phyloP scores from a whole-genome alignment of 768 basidiomycete genomes.

The Roridomyces roridus region DNA sequence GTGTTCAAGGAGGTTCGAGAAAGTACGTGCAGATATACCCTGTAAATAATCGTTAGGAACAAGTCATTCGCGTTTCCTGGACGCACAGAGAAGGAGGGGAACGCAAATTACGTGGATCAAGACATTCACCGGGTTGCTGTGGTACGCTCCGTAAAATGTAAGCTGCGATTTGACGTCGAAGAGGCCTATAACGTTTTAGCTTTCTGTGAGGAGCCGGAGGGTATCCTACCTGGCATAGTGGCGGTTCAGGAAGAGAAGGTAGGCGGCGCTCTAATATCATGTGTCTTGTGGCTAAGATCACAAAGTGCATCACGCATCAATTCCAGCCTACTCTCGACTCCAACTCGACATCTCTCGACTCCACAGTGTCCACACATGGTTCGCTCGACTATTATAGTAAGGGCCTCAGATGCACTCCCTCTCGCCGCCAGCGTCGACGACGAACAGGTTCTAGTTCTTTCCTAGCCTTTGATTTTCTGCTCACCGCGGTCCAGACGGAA shows the following conservation, averaged over 20 bases:
- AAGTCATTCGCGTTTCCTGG: too few relatives aligned
- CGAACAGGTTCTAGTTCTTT: slow-evolving; percentile 70
- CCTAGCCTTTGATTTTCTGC: slow-evolving; percentile 20
- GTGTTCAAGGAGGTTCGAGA: neutral
- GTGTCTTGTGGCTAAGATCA: too few relatives aligned
- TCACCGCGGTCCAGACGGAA: slow-evolving; percentile 71
- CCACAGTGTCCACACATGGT: slow-evolving; percentile 71
- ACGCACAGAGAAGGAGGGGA: slow-evolving; percentile 82
- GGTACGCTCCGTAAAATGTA: slow-evolving; percentile 93
- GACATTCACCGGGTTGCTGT: slow-evolving; percentile 82
- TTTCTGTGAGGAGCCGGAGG: too few relatives aligned
- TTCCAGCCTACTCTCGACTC: neutral
- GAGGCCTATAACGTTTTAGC: too few relatives aligned
- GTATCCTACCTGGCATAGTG: too few relatives aligned
- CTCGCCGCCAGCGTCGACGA: slow-evolving; percentile 97
- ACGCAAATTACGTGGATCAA: slow-evolving; percentile 87
- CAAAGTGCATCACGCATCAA: neutral
- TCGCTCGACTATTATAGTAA: slow-evolving; percentile 83
- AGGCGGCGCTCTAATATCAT: too few relatives aligned
- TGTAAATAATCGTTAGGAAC: slow-evolving; percentile 1
- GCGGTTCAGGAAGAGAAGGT: too few relatives aligned
- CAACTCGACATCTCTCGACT: too few relatives aligned
- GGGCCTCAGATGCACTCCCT: slow-evolving; percentile 87
- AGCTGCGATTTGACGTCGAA: slow-evolving; percentile 82
- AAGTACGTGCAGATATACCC: slow-evolving; percentile 1